Percentiles rank a stretch among this genome's conserved stretches.
phyloP scores from a whole-genome alignment of 1,139 yeast species.

The Taiozyma onychis region DNA sequence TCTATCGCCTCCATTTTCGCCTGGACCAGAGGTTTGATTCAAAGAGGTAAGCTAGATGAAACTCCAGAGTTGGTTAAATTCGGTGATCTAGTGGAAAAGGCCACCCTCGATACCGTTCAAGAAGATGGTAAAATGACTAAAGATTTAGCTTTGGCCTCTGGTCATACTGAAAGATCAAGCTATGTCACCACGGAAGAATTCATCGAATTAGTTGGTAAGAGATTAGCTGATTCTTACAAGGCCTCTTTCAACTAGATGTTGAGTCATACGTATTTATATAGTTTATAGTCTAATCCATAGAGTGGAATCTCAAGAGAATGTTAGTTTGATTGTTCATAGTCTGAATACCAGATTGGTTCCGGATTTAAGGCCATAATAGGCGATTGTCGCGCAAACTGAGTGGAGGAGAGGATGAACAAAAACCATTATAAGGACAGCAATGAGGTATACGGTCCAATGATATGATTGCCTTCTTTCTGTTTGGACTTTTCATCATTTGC shows the following conservation, averaged over 20 bases:
- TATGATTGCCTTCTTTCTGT: too few relatives aligned
- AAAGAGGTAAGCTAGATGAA: conserved; percentile 70
- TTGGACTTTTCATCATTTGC: too few relatives aligned
- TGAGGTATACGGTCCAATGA: too few relatives aligned
- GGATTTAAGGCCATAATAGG: too few relatives aligned
- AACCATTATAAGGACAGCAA: too few relatives aligned
- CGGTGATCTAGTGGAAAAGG: conserved; percentile 60
- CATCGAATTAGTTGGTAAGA: conserved; percentile 61
- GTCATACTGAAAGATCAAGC: conserved; percentile 55
- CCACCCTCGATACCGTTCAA: conserved; percentile 68
- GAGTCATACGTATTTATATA: background rate
- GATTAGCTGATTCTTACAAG: conserved; percentile 22
- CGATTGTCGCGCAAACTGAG: too few relatives aligned
- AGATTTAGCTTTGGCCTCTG: conserved; percentile 72
- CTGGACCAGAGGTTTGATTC: conserved; percentile 80
- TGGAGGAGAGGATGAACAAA: too few relatives aligned
- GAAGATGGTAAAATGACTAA: conserved; percentile 76
- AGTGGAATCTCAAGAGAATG: background rate
- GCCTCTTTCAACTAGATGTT: conserved; percentile 1
- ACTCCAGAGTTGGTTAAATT: conserved; percentile 68
- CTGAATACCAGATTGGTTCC: too few relatives aligned
- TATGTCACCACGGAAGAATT: conserved; percentile 77
- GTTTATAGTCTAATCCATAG: background rate
- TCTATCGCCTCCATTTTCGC: conserved; percentile 84
- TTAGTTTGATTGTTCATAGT: too few relatives aligned